Evolutionary conservation across 371 early-diverging fungal genomes (phyloP).

Genomic region (Synchytrium microbalum): DNA sequence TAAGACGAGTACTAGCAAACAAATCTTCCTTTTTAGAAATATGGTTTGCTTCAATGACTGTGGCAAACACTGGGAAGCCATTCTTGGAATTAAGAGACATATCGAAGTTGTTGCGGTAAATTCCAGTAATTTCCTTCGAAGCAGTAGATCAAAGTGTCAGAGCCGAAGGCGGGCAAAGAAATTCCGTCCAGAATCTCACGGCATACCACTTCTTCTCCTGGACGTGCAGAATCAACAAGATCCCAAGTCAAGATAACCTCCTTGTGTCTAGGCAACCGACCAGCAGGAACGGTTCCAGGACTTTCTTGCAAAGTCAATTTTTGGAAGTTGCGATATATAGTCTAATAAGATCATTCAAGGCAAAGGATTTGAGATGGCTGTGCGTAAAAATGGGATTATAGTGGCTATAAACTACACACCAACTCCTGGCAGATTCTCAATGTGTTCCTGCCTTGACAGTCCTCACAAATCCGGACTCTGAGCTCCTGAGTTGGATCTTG

Average conservation of each 20-base stretch:
- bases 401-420: too few relatives aligned
- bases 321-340: conserved; percentile 98
- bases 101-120: conserved; percentile 95
- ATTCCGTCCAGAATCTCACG: too few relatives aligned
- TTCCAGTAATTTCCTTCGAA: conserved; percentile 83
- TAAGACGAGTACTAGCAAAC: conserved; percentile 74
- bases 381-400: not conserved
- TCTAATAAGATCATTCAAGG: conserved; percentile 36
- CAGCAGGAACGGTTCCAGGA: conserved; percentile 93
- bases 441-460: conserved; percentile 93
- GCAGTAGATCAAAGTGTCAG: not conserved
- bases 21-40: conserved; percentile 82
- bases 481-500: conserved; percentile 83
- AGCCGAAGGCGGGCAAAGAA: not conserved
- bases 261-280: conserved; percentile 65
- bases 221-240: conserved; percentile 94
- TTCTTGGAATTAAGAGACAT: conserved; percentile 82
- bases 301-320: conserved; percentile 96
- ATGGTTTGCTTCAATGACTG: conserved; percentile 93
- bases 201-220: conserved; percentile 94
- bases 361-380: not conserved
- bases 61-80: conserved; percentile 97
- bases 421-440: conserved; percentile 85
- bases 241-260: conserved; percentile 74
- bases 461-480: conserved; percentile 79